Percentiles rank a stretch among this genome's conserved stretches.
phyloP scores from a whole-genome alignment of 441 rosid genomes.

The Viola pubescens region DNA sequence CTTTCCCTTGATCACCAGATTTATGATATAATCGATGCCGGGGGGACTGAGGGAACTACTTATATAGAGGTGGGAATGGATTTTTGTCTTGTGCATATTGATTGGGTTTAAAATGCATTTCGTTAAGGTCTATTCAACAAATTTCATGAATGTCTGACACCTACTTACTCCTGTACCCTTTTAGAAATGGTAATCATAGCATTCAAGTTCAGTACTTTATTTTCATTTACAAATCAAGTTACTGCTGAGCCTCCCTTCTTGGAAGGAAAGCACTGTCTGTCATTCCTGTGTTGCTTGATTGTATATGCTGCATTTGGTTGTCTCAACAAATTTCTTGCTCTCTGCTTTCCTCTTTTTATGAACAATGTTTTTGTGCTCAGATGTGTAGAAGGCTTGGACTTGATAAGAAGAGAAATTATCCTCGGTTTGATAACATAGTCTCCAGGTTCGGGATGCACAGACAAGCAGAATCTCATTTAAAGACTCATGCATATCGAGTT shows the following conservation, averaged over 20 bases:
- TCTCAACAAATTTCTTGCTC: background rate
- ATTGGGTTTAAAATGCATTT: slow-evolving; percentile 2
- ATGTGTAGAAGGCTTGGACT: slow-evolving; percentile 76
- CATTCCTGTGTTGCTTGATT: too few relatives aligned
- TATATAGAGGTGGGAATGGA: slow-evolving; percentile 54
- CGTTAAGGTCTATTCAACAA: too few relatives aligned
- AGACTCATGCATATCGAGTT: slow-evolving; percentile 59
- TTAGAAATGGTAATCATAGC: background rate
- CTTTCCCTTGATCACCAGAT: slow-evolving; percentile 86
- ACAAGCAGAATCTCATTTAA: slow-evolving; percentile 64
- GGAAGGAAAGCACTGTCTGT: too few relatives aligned
- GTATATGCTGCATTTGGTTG: too few relatives aligned
- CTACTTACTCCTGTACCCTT: background rate
- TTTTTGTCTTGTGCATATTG: slow-evolving; percentile 12
- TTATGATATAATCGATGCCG: slow-evolving; percentile 81
- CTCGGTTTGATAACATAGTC: slow-evolving; percentile 59
- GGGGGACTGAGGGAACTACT: slow-evolving; percentile 65
- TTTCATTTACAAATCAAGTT: too few relatives aligned
- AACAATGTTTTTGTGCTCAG: slow-evolving; percentile 28
- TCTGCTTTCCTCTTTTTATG: too few relatives aligned
- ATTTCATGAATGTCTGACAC: background rate
- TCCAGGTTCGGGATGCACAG: slow-evolving; percentile 67
- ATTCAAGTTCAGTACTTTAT: too few relatives aligned
- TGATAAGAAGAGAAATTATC: slow-evolving; percentile 70
- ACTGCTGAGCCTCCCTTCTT: too few relatives aligned